These are phyloP conservation scores for Avena eriantha DNA, from an alignment of 176 grass and related monocot species.

Conservation along the genomic window DNA sequence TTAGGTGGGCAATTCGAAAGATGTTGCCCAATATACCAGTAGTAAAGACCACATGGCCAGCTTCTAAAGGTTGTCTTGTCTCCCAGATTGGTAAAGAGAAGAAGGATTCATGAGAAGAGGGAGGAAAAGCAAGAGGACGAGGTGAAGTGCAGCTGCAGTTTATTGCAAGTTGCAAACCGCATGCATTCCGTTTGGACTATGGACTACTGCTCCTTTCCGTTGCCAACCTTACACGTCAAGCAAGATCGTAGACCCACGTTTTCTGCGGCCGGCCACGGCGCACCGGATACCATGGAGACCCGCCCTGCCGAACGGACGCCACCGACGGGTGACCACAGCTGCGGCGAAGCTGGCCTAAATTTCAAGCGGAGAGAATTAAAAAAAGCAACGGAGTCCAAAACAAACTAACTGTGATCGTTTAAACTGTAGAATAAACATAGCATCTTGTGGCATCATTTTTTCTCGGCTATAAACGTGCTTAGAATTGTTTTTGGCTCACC, in stretches of 20 bases:
- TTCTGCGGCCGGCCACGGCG: constrained; percentile 30
- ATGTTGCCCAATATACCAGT: constrained; percentile 16
- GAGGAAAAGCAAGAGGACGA: neutral
- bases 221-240: constrained; percentile 61
- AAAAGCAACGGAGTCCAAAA: neutral
- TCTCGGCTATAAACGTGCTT: too few relatives aligned
- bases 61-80: constrained; percentile 51
- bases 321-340: constrained; percentile 1
- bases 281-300: constrained; percentile 11
- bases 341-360: neutral
- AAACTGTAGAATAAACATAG: neutral
- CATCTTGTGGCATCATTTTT: too few relatives aligned
- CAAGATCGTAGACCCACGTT: constrained; percentile 42
- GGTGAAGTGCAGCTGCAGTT: neutral
- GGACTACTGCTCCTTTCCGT: constrained; percentile 22
- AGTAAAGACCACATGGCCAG: constrained; percentile 60
- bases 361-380: neutral
- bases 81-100: constrained; percentile 4
- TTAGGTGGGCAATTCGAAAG: constrained; percentile 9
- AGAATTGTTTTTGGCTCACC: too few relatives aligned
- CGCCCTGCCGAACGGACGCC: neutral
- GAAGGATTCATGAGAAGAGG: constrained; percentile 22
- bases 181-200: constrained; percentile 24
- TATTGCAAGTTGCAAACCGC: constrained; percentile 15
- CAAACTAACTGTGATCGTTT: neutral